Base-by-base conservation (phyloP, 352 stramenopile species). In the Pythium grandisporangium region DNA sequence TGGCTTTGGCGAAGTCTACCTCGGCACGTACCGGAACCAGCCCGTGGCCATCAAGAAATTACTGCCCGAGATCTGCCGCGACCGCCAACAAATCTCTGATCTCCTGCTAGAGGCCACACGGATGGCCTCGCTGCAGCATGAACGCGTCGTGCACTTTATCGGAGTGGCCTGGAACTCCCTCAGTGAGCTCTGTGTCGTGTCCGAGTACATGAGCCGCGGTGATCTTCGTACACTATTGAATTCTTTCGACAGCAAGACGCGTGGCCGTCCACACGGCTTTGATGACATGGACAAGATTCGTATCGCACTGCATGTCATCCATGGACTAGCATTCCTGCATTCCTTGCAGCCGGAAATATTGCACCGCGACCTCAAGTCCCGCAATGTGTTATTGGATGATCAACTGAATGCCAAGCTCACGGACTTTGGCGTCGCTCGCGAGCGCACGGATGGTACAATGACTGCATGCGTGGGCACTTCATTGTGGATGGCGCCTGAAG, bases 61-160 rank as follows among this genome's bases (percentile, higher is more conserved):
- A n/a, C n/a, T n/a, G n/a, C n/a, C n/a, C n/a, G n/a, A n/a, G n/a
- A n/a, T n/a, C n/a, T n/a, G n/a, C n/a, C n/a, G n/a, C n/a, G n/a
- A n/a, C n/a, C n/a, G n/a, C n/a, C n/a, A n/a, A n/a, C n/a, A n/a
- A n/a, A n/a, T n/a, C n/a, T n/a, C n/a, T n/a, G n/a, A n/a, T n/a
- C n/a, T n/a, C n/a, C n/a, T n/a, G n/a, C n/a, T n/a, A n/a, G 60
- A 70, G 37, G 57, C 68, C 36, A 61, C 55, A 17, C 57, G 68
- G 37, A 48, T 69, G 26, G 34, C 43, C 20, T 48, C 48, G 20
- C 41, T 68, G n/a, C 32, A 59, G 24, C 57, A 70, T 33, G 40
- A 54, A 20, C 45, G 55, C 40, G 65, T 70, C 35, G 41, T 70
- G 4, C 30, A 61, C 32, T 66, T 70, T 24, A 14, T 70, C 6